Conservation (phyloP, 768 basidiomycete genomes). For the Nevesoporus exiguus region DNA sequence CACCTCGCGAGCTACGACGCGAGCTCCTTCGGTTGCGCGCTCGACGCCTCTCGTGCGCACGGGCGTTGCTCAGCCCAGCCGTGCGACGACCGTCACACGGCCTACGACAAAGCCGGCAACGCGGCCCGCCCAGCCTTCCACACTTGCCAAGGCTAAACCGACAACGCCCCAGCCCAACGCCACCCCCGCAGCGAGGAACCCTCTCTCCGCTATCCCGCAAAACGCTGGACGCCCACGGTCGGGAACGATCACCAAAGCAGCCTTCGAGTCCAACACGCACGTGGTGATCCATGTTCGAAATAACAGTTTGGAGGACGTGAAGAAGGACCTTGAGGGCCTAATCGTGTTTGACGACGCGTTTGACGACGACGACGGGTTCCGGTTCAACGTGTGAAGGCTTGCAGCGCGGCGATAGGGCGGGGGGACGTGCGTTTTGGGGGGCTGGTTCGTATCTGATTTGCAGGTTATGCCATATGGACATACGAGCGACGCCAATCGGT, state of each 20-base stretch:
- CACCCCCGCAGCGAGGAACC: not conserved
- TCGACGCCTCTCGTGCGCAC: constrained; percentile 17
- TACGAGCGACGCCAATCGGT: constrained; percentile 1
- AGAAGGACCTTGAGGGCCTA: constrained; percentile 29
- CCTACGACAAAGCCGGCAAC: constrained; percentile 7
- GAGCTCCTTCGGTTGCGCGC: constrained; percentile 14
- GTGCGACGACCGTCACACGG: constrained; percentile 5
- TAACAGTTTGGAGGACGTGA: constrained; percentile 28
- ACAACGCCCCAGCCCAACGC: not conserved
- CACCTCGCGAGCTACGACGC: constrained; percentile 18
- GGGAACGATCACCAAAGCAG: constrained; percentile 25
- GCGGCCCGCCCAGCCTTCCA: constrained; percentile 4
- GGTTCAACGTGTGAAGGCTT: constrained; percentile 23
- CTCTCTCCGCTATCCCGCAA: not conserved
- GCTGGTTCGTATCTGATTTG: constrained; percentile 4
- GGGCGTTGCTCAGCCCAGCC: constrained; percentile 3
- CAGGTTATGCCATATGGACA: constrained; percentile 17
- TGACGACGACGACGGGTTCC: constrained; percentile 28
- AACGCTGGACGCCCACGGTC: constrained; percentile 16
- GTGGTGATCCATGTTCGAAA: constrained; percentile 15
- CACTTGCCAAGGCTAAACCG: constrained; percentile 10
- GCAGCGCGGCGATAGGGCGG: not conserved
- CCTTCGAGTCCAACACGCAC: constrained; percentile 23
- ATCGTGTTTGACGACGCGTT: constrained; percentile 30
- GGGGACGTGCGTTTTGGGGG: not conserved